A percentile compares a stretch with the other conserved stretches of the same genome.
These are phyloP conservation scores for Calycina herbarum DNA, from an alignment of 2,329 filamentous ascomycete genomes.

Conservation along the genomic window DNA sequence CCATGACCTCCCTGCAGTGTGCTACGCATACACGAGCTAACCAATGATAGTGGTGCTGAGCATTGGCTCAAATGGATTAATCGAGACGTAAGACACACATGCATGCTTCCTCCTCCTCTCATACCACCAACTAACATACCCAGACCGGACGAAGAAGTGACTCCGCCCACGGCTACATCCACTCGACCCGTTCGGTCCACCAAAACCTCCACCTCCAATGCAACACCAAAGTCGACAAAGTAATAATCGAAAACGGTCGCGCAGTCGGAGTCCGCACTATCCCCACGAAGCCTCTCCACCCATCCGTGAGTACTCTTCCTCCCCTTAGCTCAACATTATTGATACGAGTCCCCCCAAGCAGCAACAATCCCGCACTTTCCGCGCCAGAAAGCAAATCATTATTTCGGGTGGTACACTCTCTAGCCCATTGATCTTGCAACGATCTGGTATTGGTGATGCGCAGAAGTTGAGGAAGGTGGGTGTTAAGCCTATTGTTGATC, in stretches of 20 bases:
- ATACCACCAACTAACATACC: neutral
- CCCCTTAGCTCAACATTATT: slow-evolving; percentile 19
- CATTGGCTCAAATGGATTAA: slow-evolving; percentile 90
- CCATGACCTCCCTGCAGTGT: neutral
- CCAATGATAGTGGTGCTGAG: slow-evolving; percentile 59
- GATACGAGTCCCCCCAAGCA: slow-evolving; percentile 30
- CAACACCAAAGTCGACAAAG: slow-evolving; percentile 55
- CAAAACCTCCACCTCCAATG: slow-evolving; percentile 60
- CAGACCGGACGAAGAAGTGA: slow-evolving; percentile 71
- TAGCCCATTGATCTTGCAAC: slow-evolving; percentile 52
- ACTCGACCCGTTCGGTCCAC: slow-evolving; percentile 68
- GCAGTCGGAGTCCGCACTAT: slow-evolving; percentile 73
- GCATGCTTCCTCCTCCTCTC: neutral
- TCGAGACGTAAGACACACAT: slow-evolving; percentile 48
- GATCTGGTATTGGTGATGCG: slow-evolving; percentile 58
- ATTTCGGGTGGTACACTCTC: slow-evolving; percentile 43
- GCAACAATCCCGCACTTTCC: slow-evolving; percentile 36
- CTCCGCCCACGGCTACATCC: slow-evolving; percentile 75
- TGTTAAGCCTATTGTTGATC: slow-evolving; percentile 47
- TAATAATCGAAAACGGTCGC: slow-evolving; percentile 58
- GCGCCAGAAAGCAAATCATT: slow-evolving; percentile 47
- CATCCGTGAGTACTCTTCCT: slow-evolving; percentile 40
- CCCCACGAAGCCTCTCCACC: slow-evolving; percentile 66
- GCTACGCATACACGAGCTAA: neutral
- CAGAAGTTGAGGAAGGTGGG: slow-evolving; percentile 49